Percentiles rank a stretch among this genome's conserved stretches.
phyloP scores from a whole-genome alignment of 345 rosid species.

The Xanthoceras sorbifolium region DNA sequence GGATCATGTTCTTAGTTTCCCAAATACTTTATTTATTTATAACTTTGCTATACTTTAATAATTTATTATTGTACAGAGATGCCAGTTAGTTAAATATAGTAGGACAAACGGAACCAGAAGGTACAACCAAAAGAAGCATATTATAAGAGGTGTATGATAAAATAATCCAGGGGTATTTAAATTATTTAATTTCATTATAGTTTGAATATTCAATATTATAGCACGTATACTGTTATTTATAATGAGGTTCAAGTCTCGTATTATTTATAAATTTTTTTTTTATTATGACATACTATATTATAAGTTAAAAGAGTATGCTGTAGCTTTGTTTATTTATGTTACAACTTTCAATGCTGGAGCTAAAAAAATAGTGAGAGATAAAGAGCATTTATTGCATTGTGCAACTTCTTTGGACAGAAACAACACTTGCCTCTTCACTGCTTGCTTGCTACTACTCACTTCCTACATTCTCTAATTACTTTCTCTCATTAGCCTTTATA shows the following conservation, averaged over 20 bases:
- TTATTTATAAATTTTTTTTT: too few species aligned
- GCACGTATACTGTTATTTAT: too few species aligned
- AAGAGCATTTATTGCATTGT: constrained; percentile 42
- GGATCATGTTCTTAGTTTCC: not conserved
- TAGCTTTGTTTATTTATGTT: not conserved
- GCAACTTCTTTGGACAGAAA: constrained; percentile 34
- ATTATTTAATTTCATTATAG: not conserved
- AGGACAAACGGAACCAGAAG: not conserved
- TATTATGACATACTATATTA: too few species aligned
- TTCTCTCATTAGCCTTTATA: constrained; percentile 23
- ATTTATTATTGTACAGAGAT: not conserved
- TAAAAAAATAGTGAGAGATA: constrained; percentile 1
- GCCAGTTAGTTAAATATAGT: not conserved
- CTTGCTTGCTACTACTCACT: constrained; percentile 33
- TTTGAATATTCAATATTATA: not conserved
- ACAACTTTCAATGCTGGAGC: not conserved
- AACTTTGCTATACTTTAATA: not conserved
- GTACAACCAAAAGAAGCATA: not conserved
- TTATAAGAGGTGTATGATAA: not conserved
- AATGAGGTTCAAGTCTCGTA: too few species aligned
- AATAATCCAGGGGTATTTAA: not conserved
- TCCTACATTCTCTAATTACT: constrained; percentile 37
- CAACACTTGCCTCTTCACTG: constrained; percentile 30
- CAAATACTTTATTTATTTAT: not conserved
- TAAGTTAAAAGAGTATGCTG: not conserved